Percentiles rank a stretch among this genome's conserved stretches.
Conservation (phyloP, 257 asterid genomes). For the Leonotis leonurus region DNA sequence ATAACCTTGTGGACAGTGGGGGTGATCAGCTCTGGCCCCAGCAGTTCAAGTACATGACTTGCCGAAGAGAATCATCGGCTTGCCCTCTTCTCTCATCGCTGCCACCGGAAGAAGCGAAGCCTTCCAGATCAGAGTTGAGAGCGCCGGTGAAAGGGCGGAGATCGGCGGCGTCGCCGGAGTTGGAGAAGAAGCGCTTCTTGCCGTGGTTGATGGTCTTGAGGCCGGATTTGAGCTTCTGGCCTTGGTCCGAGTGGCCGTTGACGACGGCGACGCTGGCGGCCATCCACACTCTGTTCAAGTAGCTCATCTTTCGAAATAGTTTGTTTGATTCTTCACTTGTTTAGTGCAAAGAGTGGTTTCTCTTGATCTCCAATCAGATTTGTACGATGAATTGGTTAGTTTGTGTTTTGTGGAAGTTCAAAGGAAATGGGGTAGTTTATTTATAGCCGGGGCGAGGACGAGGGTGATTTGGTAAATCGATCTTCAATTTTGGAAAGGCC, state of each 20-base stretch:
- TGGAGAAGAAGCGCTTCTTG: conserved; percentile 32
- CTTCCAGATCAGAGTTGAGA: conserved; percentile 34
- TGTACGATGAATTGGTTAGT: background rate
- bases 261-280: conserved; percentile 68
- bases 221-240: conserved; percentile 47
- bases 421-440: background rate
- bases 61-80: conserved; percentile 65
- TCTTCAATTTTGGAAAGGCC: background rate
- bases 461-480: background rate
- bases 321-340: background rate
- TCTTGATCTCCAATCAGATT: background rate
- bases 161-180: conserved; percentile 23
- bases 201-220: conserved; percentile 43
- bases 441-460: conserved; percentile 4
- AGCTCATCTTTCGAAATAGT: conserved; percentile 16
- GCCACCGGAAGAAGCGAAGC: conserved; percentile 1
- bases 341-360: background rate
- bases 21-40: conserved; percentile 32
- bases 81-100: conserved; percentile 32
- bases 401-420: background rate
- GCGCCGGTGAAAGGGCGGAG: conserved; percentile 47
- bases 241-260: conserved; percentile 66
- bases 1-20: conserved; percentile 1
- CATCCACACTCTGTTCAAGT: conserved; percentile 55
- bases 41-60: conserved; percentile 81